Percentiles rank a stretch among this genome's conserved stretches.
Evolutionary conservation across 2,329 filamentous ascomycete genomes (phyloP).

Genomic region (Penicillium capsulatum): DNA sequence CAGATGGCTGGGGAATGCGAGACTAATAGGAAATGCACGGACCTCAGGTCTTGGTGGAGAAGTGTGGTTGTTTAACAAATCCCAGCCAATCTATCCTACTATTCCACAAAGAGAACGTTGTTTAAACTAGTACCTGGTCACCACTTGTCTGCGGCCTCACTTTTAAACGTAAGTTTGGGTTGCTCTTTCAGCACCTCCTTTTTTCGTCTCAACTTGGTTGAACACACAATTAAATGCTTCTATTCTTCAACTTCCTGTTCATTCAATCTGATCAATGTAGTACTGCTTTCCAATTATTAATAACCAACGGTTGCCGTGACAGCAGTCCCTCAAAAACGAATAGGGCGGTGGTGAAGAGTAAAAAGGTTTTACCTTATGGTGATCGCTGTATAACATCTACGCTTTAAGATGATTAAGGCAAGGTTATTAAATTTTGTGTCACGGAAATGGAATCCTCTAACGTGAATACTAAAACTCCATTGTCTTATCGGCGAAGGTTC

Average conservation of each 20-base stretch:
- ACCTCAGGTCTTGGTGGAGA: no score
- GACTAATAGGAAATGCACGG: no score
- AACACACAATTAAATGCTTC: not conserved
- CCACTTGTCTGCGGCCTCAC: not conserved
- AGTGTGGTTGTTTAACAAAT: no score
- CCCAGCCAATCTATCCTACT: no score
- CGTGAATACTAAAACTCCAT: not conserved
- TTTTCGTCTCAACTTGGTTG: not conserved
- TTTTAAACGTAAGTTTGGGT: not conserved
- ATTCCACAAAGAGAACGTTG: not conserved
- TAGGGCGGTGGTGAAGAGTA: not conserved
- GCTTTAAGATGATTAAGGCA: not conserved
- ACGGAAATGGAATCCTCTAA: not conserved
- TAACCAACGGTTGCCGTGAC: not conserved
- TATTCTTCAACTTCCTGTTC: not conserved
- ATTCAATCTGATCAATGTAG: not conserved
- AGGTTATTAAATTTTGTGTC: not conserved
- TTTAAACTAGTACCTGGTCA: not conserved
- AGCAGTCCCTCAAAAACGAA: not conserved
- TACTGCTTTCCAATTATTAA: not conserved
- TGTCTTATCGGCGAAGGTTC: not conserved
- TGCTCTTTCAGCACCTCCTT: not conserved
- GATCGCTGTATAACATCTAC: not conserved
- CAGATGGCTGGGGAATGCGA: no score
- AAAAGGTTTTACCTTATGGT: not conserved